Evolutionary conservation across 352 stramenopile genomes (phyloP), one percentile per base, ranked within the genome.

Genomic region (Phytophthora lateralis): DNA sequence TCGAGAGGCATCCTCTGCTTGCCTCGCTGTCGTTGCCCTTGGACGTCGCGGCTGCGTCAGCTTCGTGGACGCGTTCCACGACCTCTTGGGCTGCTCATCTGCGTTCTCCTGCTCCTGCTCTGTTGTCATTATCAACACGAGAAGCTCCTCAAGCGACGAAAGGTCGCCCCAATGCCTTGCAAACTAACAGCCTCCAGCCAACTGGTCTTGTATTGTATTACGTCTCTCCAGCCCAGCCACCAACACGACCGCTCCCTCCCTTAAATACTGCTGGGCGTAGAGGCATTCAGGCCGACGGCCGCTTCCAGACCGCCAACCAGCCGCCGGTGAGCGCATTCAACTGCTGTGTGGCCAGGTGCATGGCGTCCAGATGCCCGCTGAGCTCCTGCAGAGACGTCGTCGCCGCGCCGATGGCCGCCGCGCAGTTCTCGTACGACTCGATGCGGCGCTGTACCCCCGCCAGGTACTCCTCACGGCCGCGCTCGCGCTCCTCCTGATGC

Each of bases 221-320:
- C 15, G 15, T 10, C 27, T 44, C 15, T 21, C 8, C 21, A 32
- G 34, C 14, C 17, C 34, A n/a, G n/a, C n/a, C n/a, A n/a, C n/a
- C n/a, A n/a, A n/a, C n/a, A 30, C 26, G 26, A 30, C 26, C 17
- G 11, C 14, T 39, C 37, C 20, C 34, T n/a, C 17, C 12, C 30
- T 66, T 70, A 70, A 73, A 71, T 70, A 76, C 60, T 69, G 48
- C 27, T 32, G 37, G 9, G 6, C 42, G 27, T 27, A n/a, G 26
- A 30, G 26, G 4, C 26, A 30, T 30, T 61, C 44, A 71, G 39
- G 39, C 8, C 20, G 68, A 73, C 24, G 71, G 57, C 10, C 81
- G 80, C 65, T 86, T 87, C 83, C 83, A 92, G 24, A 90, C 83
- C 2, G 80, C 75, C 54, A 92, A 55, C 83, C 83, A 92, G 21